Base-by-base conservation (phyloP, 73 alveolate genomes). In the Paramecium tetraurelia region DNA sequence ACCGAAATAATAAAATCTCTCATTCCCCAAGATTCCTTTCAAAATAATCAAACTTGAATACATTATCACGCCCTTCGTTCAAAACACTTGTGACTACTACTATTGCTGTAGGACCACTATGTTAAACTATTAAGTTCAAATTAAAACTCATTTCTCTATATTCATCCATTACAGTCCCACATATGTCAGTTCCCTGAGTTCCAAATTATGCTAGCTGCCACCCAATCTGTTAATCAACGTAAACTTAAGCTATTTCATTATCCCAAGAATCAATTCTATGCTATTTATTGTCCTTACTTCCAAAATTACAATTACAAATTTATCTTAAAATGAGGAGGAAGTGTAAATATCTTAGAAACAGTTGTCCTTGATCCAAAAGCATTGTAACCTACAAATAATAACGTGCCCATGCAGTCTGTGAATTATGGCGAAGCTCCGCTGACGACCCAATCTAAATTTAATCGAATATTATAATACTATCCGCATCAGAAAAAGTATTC, bases 1-100 rank as follows among this genome's bases (percentile, higher is more conserved):
- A 77, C 89, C 4, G 50, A 77, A 41, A 77, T 14, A 7, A 36
- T 18, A 24, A 77, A 77, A 11, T 77, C 89, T 43, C 89, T 77
- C 16, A 77, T 41, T 16, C 89, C 89, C 76, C 89, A 77, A n/a
- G 89, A 77, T 41, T 77, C 89, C 89, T 77, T 41, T 41, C 5
- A 14, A 21, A 43, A 77, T 43, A 12, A 10, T 29, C 44, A 2
- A 11, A 12, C 20, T 38, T 10, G 33, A 33, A 16, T 77, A 58
- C 27, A 29, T 46, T 43, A 21, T 41, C 22, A 41, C 75, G 41
- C 7, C 8, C 75, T 22, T 77, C 7, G 43, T 77, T 72, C 21
- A 77, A 77, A 43, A 27, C 41, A 4, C 53, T 36, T 21, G 76
- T 43, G 20, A 77, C 2, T 2, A 22, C 27, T 8, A 77, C 50